Base-by-base conservation (phyloP, 345 rosid genomes). In the Rhizophora apiculata region DNA sequence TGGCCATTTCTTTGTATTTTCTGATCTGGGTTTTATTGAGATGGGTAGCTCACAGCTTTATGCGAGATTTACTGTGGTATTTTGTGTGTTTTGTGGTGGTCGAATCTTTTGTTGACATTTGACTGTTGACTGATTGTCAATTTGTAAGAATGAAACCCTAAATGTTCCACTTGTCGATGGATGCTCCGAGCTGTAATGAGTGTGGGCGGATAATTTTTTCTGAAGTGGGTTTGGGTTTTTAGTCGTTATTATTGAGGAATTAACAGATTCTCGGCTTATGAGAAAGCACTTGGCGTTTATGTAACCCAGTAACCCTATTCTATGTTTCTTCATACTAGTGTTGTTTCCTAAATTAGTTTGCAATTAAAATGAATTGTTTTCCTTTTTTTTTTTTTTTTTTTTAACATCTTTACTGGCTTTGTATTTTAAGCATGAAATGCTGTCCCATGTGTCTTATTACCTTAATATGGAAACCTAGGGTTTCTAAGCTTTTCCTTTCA, bases 121-220 rank as follows among this genome's bases (percentile, higher is more conserved):
- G 46, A 76, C 83, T 69, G 69, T 79, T 87, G 81, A 71, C 65
- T 74, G 46, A 63, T 65, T 69, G 49, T 75, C 74, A 82, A 77
- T 80, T 80, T 37, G 39, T 54, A 32, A 20, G 29, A 26, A 9
- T 58, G 64, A 72, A 89, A 85, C 88, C 91, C 89, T 86, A 87
- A 64, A 61, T 32, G 59, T 72, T 73, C 56, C 59, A 63, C 70
- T 69, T 74, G 26, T 53, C 60, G 68, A 73, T 78, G 52, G 39
- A 72, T 70, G 65, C 34, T 62, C 57, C 24, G 62, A 73, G 21
- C 51, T 68, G 32, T 70, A 66, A 78, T 52, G 53, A 74, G 63
- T 18, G 55, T 66, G 62, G 37, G 18, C 65, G 61, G 74, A 70
- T 61, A 43, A 32, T 72, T 74, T 70, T 43, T 43, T 43, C 16